phyloP scores from a whole-genome alignment of 2,329 filamentous ascomycete genomes.

The Penicillium paneum region DNA sequence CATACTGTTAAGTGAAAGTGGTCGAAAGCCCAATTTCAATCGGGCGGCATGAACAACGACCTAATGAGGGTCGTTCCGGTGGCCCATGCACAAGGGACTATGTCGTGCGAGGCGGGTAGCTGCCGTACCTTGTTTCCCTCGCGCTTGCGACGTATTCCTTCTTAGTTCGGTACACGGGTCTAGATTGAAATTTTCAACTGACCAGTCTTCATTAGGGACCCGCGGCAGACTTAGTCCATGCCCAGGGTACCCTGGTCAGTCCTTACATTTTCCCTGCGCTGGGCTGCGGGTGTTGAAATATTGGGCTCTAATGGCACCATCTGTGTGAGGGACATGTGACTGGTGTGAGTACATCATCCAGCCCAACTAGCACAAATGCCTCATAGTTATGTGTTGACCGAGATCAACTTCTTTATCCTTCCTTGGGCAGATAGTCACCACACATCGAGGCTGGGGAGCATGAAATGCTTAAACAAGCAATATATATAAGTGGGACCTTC shows the following conservation, averaged over 20 bases:
- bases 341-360: conserved; percentile 25
- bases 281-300: background rate
- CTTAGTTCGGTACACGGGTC: conserved; percentile 66
- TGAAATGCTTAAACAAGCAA: too few relatives aligned
- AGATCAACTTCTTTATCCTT: background rate
- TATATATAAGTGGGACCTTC: background rate
- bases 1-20: background rate
- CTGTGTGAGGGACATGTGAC: conserved; percentile 50
- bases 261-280: background rate
- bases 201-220: conserved; percentile 58
- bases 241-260: conserved; percentile 47
- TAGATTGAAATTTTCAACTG: conserved; percentile 62
- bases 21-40: background rate
- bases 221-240: conserved; percentile 50
- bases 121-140: conserved; percentile 56
- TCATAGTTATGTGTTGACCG: background rate
- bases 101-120: conserved; percentile 19
- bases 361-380: conserved; percentile 14
- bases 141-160: conserved; percentile 62
- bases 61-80: conserved; percentile 36
- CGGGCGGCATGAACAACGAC: conserved; percentile 58
- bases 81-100: conserved; percentile 1
- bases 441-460: background rate
- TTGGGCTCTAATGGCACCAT: conserved; percentile 1
- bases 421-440: background rate